Conservation (phyloP, 768 basidiomycete species). For the Psilocybe cubensis region DNA sequence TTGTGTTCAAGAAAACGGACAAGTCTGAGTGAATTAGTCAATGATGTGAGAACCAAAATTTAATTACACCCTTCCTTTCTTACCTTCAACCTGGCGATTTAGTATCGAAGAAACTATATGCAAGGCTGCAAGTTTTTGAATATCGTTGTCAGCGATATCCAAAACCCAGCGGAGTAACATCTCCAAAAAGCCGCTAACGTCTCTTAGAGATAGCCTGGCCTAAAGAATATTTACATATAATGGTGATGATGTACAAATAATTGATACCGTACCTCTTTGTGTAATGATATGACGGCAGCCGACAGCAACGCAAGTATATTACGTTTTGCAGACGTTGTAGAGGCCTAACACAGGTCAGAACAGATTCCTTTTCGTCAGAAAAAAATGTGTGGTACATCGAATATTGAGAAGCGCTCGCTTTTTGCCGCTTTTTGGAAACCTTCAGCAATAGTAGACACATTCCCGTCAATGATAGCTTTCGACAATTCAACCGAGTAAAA, state of each 20-base stretch:
- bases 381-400: slow-evolving; percentile 44
- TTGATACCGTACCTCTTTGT: slow-evolving; percentile 57
- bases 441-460: slow-evolving; percentile 52
- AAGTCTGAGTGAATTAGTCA: slow-evolving; percentile 42
- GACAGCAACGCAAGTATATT: slow-evolving; percentile 71
- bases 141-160: slow-evolving; percentile 41
- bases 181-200: slow-evolving; percentile 54
- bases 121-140: slow-evolving; percentile 59
- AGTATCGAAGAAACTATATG: slow-evolving; percentile 68
- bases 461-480: slow-evolving; percentile 58
- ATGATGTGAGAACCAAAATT: neutral
- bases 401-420: slow-evolving; percentile 46
- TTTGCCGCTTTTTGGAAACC: slow-evolving; percentile 56
- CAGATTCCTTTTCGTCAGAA: neutral
- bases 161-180: slow-evolving; percentile 65
- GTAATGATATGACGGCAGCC: slow-evolving; percentile 64
- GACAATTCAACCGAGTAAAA: slow-evolving; percentile 48
- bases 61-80: slow-evolving; percentile 19
- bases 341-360: slow-evolving; percentile 17
- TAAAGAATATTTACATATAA: slow-evolving; percentile 28
- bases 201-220: slow-evolving; percentile 55
- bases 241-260: neutral
- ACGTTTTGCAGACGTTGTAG: slow-evolving; percentile 53
- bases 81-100: slow-evolving; percentile 80
- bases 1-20: slow-evolving; percentile 43